Conservation (phyloP, 345 rosid species). For the Salix exigua region DNA sequence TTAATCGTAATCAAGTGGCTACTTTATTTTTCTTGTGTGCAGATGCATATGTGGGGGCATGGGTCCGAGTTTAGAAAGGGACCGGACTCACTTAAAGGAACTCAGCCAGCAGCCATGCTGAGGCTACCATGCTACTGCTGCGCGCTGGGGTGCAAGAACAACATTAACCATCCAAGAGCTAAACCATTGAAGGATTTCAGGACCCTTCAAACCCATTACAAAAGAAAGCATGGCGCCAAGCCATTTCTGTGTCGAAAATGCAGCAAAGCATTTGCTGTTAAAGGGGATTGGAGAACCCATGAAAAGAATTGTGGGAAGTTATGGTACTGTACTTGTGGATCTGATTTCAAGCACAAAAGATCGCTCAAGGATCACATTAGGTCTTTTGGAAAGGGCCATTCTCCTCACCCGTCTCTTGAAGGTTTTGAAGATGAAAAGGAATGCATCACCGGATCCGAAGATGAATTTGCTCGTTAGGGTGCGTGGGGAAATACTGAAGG, state of each 20-base stretch:
- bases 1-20: background rate
- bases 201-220: slow-evolving; percentile 80
- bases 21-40: background rate
- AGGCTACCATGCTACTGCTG: slow-evolving; percentile 78
- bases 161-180: slow-evolving; percentile 75
- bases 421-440: slow-evolving; percentile 63
- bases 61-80: slow-evolving; percentile 77
- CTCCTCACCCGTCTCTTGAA: slow-evolving; percentile 70
- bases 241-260: slow-evolving; percentile 83
- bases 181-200: slow-evolving; percentile 75
- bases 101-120: slow-evolving; percentile 78
- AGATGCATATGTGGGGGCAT: slow-evolving; percentile 96
- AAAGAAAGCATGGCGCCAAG: slow-evolving; percentile 68
- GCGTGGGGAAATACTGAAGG: background rate
- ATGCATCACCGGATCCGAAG: slow-evolving; percentile 56
- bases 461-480: slow-evolving; percentile 25
- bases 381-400: slow-evolving; percentile 89
- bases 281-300: slow-evolving; percentile 98
- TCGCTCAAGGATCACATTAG: slow-evolving; percentile 94
- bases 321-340: slow-evolving; percentile 96
- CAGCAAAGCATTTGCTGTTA: slow-evolving; percentile 76
- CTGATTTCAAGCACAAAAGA: slow-evolving; percentile 96
- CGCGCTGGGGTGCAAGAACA: slow-evolving; percentile 78
- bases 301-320: slow-evolving; percentile 97
- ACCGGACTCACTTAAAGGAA: slow-evolving; percentile 67